Percentiles rank a stretch among this genome's conserved stretches.
Conservation (phyloP, 345 rosid genomes). For the Passiflora organensis region DNA sequence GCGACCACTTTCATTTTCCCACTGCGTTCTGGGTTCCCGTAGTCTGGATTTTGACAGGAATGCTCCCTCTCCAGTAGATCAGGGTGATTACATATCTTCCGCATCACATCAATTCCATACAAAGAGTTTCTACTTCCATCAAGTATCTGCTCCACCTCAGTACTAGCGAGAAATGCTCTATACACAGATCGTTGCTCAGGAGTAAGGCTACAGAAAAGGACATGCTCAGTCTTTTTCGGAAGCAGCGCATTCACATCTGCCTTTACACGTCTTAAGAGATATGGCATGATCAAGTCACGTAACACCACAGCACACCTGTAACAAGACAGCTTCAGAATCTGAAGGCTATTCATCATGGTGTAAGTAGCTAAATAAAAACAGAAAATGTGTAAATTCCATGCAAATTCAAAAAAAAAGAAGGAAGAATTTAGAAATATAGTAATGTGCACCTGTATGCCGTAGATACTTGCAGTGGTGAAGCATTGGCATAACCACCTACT, state of each 20-base stretch:
- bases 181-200: conserved; percentile 76
- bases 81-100: conserved; percentile 98
- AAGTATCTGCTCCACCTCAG: conserved; percentile 87
- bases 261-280: conserved; percentile 96
- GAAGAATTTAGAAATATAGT: conserved; percentile 8
- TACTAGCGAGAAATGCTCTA: conserved; percentile 95
- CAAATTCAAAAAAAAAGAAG: neutral
- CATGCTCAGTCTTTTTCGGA: conserved; percentile 89
- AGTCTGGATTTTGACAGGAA: conserved; percentile 64
- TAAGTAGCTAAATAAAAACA: neutral
- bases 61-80: conserved; percentile 97
- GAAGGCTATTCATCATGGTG: neutral
- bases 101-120: conserved; percentile 97
- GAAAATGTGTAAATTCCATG: neutral
- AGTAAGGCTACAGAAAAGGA: conserved; percentile 94
- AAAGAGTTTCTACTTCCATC: conserved; percentile 77
- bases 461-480: conserved; percentile 95
- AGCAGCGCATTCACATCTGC: conserved; percentile 81
- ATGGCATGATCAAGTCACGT: conserved; percentile 96
- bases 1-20: conserved; percentile 91
- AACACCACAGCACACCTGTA: conserved; percentile 95
- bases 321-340: conserved; percentile 13
- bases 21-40: conserved; percentile 88
- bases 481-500: conserved; percentile 97
- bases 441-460: conserved; percentile 77